Conservation (phyloP, 306 rosid genomes). For the Vigna nakashimae region DNA sequence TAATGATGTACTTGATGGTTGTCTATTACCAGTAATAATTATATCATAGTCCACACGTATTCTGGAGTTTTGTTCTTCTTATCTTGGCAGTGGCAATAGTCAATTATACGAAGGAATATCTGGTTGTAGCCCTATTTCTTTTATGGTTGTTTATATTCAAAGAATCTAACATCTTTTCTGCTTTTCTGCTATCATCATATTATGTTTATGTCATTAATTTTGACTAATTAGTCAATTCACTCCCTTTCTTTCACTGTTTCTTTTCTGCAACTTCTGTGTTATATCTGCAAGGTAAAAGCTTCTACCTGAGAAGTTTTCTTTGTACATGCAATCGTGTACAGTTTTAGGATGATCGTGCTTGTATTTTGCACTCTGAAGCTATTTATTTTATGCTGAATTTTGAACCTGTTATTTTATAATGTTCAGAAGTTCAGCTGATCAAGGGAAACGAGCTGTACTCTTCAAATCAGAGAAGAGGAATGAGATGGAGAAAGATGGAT, state of each 20-base stretch:
- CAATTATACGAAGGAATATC: neutral
- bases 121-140: neutral
- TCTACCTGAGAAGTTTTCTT: neutral
- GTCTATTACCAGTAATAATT: neutral
- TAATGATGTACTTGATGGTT: neutral
- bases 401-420: conserved; percentile 36
- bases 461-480: conserved; percentile 88
- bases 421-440: conserved; percentile 72
- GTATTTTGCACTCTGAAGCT: conserved; percentile 29
- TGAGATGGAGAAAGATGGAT: conserved; percentile 82
- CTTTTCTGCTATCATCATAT: conserved; percentile 2
- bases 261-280: conserved; percentile 13
- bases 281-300: neutral
- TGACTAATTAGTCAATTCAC: neutral
- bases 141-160: neutral
- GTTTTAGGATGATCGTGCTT: conserved; percentile 17
- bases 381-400: conserved; percentile 16
- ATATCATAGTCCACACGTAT: neutral
- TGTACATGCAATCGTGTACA: conserved; percentile 1
- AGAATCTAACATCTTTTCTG: conserved; percentile 3
- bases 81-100: neutral
- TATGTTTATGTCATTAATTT: conserved; percentile 4
- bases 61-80: neutral
- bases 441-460: conserved; percentile 60
- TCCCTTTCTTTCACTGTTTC: neutral